Percentiles rank a stretch among this genome's conserved stretches.
phyloP scores from a whole-genome alignment of 192 early-diverging fungal species.

The Podila clonocystis region DNA sequence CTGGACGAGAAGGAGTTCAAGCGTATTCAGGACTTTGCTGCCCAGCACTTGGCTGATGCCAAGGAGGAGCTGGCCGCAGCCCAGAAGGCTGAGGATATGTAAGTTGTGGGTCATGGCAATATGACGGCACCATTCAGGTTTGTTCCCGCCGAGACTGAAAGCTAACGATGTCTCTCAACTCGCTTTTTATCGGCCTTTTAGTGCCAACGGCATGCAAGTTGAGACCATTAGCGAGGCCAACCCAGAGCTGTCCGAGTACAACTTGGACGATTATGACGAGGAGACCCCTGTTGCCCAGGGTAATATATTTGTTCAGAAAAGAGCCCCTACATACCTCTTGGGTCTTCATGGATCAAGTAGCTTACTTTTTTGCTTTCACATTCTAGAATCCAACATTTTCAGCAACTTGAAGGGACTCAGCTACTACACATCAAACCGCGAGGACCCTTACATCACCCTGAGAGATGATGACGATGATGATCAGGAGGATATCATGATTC shows the following conservation, averaged over 20 bases:
- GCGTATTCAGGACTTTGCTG: slow-evolving; percentile 77
- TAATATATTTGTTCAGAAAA: not conserved
- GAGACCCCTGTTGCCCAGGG: slow-evolving; percentile 66
- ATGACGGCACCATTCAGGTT: not conserved
- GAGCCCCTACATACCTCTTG: too few relatives aligned
- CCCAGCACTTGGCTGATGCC: slow-evolving; percentile 69
- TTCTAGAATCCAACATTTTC: slow-evolving; percentile 76
- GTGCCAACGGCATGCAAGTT: slow-evolving; percentile 31
- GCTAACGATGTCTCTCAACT: not conserved
- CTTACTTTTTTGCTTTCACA: slow-evolving; percentile 1
- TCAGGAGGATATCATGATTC: slow-evolving; percentile 81
- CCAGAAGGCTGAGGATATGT: slow-evolving; percentile 57
- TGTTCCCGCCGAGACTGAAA: not conserved
- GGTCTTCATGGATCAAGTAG: not conserved
- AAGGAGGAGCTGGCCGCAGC: slow-evolving; percentile 67
- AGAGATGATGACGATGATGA: slow-evolving; percentile 82
- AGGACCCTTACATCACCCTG: slow-evolving; percentile 88
- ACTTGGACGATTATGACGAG: slow-evolving; percentile 94
- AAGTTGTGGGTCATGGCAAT: not conserved
- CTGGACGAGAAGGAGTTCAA: slow-evolving; percentile 92
- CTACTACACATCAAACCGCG: slow-evolving; percentile 79
- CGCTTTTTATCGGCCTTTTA: slow-evolving; percentile 4
- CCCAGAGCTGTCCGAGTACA: slow-evolving; percentile 82
- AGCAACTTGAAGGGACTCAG: slow-evolving; percentile 89
- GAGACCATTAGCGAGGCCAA: slow-evolving; percentile 55